Evolutionary conservation across 805 yeast genomes (phyloP), one percentile per base, ranked within the genome.

Genomic region (Millerago galiae): DNA sequence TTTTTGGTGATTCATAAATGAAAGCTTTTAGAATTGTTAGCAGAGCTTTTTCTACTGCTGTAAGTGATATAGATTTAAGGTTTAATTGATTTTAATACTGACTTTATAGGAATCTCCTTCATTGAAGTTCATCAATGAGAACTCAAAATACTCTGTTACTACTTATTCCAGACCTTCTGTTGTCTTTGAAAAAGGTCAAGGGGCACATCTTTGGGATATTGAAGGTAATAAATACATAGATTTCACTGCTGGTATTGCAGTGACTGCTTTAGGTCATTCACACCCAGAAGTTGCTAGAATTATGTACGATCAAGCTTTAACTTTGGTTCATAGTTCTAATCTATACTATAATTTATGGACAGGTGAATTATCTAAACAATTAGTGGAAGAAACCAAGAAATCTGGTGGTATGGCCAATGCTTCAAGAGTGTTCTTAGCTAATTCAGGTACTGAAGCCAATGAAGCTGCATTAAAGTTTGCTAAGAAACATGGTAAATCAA

Each of bases 181-280:
- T 38, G 84, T 88, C 14, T 71, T 91, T 43, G 79, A 83, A 38
- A 82, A 81, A 46, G 99, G 96, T 29, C 64, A 78, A 52, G 96
- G 95, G 15, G 77, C 89, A n/a, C 70, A 70, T 41, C 60, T 93
- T 42, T 89, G 81, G 70, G 99, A 93, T 61, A 63, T 83, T 38
- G 88, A 86, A 53, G 83, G 83, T 46, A 72, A 77, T 32, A 74
- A 82, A 59, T 93, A 82, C 57, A 72, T 93, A 39, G 99, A 93
- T 60, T 91, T 93, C 64, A 81, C 91, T 1, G 89, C 97, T 2
- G 99, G 99, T 41, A 91, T 93, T 52, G 98, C 99, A 1, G 99
- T 93, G 13, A 91, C 96, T n/a, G 82, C 86, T 1, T 68, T 93
- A 49, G 99, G 99, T 3, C 98, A 93, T 59, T 70, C 89, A 21